A percentile compares a stretch with the other conserved stretches of the same genome.
phyloP scores from a whole-genome alignment of 495 filamentous ascomycete species.

The Talaromyces liani region DNA sequence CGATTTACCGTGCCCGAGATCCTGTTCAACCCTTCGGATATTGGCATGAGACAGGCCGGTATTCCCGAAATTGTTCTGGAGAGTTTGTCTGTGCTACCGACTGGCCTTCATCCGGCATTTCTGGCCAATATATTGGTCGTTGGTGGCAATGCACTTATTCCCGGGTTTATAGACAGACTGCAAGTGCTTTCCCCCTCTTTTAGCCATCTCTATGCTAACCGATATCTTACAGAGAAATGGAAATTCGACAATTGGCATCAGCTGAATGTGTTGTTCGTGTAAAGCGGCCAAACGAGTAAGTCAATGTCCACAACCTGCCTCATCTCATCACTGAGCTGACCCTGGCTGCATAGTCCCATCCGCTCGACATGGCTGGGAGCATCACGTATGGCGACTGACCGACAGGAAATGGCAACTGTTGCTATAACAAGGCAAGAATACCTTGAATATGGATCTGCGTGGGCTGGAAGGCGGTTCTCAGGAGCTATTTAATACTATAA shows the following conservation, averaged over 20 bases:
- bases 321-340: neutral
- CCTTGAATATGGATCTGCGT: constrained; percentile 73
- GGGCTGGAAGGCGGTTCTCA: constrained; percentile 68
- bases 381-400: constrained; percentile 63
- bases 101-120: constrained; percentile 68
- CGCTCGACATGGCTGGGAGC: constrained; percentile 81
- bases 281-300: constrained; percentile 56
- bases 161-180: constrained; percentile 77
- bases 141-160: constrained; percentile 74
- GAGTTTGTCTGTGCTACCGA: constrained; percentile 65
- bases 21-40: constrained; percentile 76
- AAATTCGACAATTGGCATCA: constrained; percentile 67
- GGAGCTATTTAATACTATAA: constrained; percentile 15
- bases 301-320: constrained; percentile 3
- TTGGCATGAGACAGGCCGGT: constrained; percentile 81
- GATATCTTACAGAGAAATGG: constrained; percentile 44
- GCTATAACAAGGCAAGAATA: constrained; percentile 84
- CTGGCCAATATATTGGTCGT: constrained; percentile 84
- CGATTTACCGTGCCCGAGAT: constrained; percentile 87
- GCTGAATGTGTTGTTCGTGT: constrained; percentile 71
- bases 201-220: neutral
- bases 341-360: constrained; percentile 47
- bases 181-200: constrained; percentile 20
- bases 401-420: constrained; percentile 49
- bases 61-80: constrained; percentile 76